These are phyloP conservation scores for Russula olivacea DNA, from an alignment of 768 basidiomycete species.

Conservation along the genomic window DNA sequence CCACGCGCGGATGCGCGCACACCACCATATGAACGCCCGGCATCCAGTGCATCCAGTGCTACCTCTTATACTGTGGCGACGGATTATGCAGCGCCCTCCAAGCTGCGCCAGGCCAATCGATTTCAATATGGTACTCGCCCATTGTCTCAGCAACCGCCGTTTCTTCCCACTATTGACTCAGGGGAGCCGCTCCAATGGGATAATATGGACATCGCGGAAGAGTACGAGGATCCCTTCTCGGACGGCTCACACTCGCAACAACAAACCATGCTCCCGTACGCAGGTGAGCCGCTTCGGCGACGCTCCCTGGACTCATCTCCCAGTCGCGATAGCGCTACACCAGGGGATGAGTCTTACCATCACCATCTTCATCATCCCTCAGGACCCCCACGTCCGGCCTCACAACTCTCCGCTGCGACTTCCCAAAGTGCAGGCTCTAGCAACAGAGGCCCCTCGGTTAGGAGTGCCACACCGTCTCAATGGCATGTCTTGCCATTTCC, in stretches of 20 bases:
- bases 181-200: slow-evolving; percentile 32
- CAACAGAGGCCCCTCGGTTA: background rate
- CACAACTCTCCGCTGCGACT: slow-evolving; percentile 11
- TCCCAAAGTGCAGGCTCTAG: slow-evolving; percentile 1
- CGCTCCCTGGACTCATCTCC: slow-evolving; percentile 11
- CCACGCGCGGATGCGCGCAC: background rate
- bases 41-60: slow-evolving; percentile 10
- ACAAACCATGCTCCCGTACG: slow-evolving; percentile 8
- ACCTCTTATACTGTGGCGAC: slow-evolving; percentile 17
- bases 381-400: slow-evolving; percentile 11
- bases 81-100: slow-evolving; percentile 16
- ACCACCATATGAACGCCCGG: slow-evolving; percentile 9
- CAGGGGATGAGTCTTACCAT: background rate
- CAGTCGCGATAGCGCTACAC: background rate
- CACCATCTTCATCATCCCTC: background rate
- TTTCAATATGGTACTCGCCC: background rate
- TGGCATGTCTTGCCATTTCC: slow-evolving; percentile 1
- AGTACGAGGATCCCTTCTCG: slow-evolving; percentile 31
- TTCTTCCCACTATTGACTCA: slow-evolving; percentile 32
- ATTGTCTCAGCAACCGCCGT: background rate
- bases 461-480: background rate
- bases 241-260: slow-evolving; percentile 23
- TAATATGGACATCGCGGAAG: slow-evolving; percentile 4
- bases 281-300: slow-evolving; percentile 5
- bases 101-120: slow-evolving; percentile 1